phyloP scores from a whole-genome alignment of 208 protist genomes.

The Trypanosomatidae sp. region DNA sequence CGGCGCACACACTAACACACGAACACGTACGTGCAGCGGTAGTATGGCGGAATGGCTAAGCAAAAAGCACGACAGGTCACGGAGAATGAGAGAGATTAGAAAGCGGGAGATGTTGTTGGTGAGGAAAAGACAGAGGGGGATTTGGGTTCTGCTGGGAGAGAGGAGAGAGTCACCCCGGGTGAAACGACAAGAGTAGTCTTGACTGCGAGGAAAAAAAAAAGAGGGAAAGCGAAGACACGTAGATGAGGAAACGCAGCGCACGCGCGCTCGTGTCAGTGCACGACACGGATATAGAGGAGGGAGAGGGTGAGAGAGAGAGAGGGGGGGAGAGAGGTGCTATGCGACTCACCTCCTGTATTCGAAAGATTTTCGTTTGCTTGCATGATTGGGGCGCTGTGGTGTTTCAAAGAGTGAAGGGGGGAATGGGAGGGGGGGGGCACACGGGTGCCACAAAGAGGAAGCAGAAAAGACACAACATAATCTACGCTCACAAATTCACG shows the following conservation, averaged over 20 bases:
- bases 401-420: too few species aligned
- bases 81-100: background rate
- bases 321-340: too few species aligned
- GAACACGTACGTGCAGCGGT: background rate
- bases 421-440: too few species aligned
- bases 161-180: background rate
- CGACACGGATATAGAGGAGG: background rate
- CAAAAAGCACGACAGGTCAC: background rate
- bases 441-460: too few species aligned
- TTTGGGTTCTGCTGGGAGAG: background rate
- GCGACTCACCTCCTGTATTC: too few species aligned
- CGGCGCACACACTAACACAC: background rate
- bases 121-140: background rate
- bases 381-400: too few species aligned
- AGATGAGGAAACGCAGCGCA: background rate
- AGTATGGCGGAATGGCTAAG: background rate
- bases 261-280: background rate
- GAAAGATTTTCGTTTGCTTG: too few species aligned
- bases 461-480: too few species aligned
- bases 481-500: too few species aligned
- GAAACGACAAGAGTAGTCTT: background rate
- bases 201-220: background rate
- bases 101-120: background rate
- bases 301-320: background rate
- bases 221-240: background rate